Percentiles rank a stretch among this genome's conserved stretches.
These are phyloP conservation scores for Rhodocollybia butyracea DNA, from an alignment of 768 basidiomycete genomes.

Conservation along the genomic window DNA sequence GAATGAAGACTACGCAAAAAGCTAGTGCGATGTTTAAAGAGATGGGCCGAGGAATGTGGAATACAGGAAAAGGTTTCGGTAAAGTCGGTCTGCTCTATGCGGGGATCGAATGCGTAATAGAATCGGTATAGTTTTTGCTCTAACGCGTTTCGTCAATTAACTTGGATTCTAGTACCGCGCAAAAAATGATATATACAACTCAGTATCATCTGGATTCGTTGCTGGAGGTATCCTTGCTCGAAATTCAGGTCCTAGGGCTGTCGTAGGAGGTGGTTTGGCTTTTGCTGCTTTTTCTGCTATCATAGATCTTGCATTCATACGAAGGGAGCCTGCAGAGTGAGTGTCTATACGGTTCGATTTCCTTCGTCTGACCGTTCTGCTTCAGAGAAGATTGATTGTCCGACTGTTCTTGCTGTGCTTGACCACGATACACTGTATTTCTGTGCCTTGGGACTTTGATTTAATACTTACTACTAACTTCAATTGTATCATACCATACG, in stretches of 20 bases:
- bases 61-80: constrained; percentile 86
- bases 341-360: constrained; percentile 22
- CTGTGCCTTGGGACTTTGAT: not conserved
- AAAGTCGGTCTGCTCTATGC: constrained; percentile 93
- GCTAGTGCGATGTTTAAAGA: constrained; percentile 85
- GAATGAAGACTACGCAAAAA: constrained; percentile 68
- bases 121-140: constrained; percentile 57
- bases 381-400: constrained; percentile 38
- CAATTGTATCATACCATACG: not conserved
- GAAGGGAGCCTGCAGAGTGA: constrained; percentile 78
- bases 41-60: constrained; percentile 92
- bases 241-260: constrained; percentile 83
- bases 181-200: constrained; percentile 93
- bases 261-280: constrained; percentile 82
- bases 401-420: not conserved
- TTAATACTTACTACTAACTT: not conserved
- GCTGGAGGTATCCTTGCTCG: constrained; percentile 88
- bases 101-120: constrained; percentile 94
- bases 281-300: constrained; percentile 93
- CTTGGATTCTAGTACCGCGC: constrained; percentile 74
- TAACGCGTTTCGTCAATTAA: not conserved
- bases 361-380: not conserved
- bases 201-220: constrained; percentile 82
- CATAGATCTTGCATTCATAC: constrained; percentile 77
- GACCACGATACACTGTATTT: not conserved